Percentiles rank a stretch among this genome's conserved stretches.
These are phyloP conservation scores for Curvularia verruculosa DNA, from an alignment of 2,329 filamentous ascomycete genomes.

Conservation along the genomic window DNA sequence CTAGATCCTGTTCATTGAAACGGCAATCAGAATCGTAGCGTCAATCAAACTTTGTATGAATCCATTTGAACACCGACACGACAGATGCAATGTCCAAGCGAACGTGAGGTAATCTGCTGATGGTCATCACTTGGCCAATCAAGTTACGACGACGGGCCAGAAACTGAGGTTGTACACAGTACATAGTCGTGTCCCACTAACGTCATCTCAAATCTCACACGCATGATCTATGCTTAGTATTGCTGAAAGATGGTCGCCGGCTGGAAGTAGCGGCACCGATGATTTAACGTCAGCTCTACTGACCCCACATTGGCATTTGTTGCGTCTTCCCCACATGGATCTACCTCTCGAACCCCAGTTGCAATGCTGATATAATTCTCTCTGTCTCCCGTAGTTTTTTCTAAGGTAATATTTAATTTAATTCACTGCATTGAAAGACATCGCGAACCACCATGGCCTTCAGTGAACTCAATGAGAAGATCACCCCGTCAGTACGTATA, in stretches of 20 bases:
- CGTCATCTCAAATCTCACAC: background rate
- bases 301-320: constrained; percentile 35
- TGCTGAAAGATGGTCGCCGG: background rate
- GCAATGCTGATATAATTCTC: background rate
- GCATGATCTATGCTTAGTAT: background rate
- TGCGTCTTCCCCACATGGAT: constrained; percentile 27
- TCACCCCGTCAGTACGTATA: constrained; percentile 39
- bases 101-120: background rate
- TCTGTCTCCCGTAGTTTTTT: background rate
- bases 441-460: constrained; percentile 32
- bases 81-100: background rate
- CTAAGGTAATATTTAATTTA: background rate
- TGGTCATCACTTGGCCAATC: background rate
- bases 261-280: constrained; percentile 1
- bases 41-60: background rate
- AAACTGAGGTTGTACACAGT: background rate
- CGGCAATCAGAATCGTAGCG: background rate
- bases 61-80: background rate
- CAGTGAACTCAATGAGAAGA: constrained; percentile 39
- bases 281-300: constrained; percentile 2
- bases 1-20: background rate
- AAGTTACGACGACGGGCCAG: background rate
- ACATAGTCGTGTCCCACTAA: background rate
- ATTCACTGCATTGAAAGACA: too few species aligned
- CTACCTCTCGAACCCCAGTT: constrained; percentile 13